Base-by-base conservation (phyloP, 208 protist species). In the Acanthamoeba divionensis region DNA sequence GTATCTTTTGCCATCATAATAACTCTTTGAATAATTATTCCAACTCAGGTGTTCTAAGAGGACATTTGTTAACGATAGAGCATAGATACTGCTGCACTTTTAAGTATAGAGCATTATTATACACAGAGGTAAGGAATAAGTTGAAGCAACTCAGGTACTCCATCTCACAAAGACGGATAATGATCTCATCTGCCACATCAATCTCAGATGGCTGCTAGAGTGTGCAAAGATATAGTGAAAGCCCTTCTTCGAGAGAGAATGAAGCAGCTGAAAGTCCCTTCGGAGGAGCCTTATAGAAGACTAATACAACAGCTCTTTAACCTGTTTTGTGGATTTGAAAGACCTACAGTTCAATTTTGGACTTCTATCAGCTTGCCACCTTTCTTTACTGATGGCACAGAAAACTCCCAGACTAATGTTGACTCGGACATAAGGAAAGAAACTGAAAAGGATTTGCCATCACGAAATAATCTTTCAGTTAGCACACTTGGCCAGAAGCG, bases 191-290 rank as follows among this genome's bases (percentile, higher is more conserved):
- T 31, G 36, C 31, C 21, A 24, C 18, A 12, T 4, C 57, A 55
- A 44, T 71, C 24, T 29, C 18, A 86, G 77, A 86, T 86, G 77
- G 77, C 21, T 15, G 77, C 77, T 2, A 29, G 77, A 12, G 52
- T 86, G 15, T 29, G 36, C 33, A 86, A 86, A 44, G 66, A 86
- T 44, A 86, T 86, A 48, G 66, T 86, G 41, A 48, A 55, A 13
- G 77, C 77, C 77, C 47, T 86, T 36, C 13, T 90, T 41, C 69
- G 86, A 18, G 86, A 90, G 67, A 90, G 82, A 67, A 90, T 90
- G 86, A 90, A 77, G 18, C 66, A 77, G 67, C 65, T 90, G 29
- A 90, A 90, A 52, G 69, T 90, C 24, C 69, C 86, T 3, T 77
- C 75, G 24, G 66, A 47, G 29, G 86, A 90, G 66, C 86, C 86